Percentiles rank a stretch among this genome's conserved stretches.
Evolutionary conservation across 768 basidiomycete genomes (phyloP).

Genomic region (Amanita pallidorosea): DNA sequence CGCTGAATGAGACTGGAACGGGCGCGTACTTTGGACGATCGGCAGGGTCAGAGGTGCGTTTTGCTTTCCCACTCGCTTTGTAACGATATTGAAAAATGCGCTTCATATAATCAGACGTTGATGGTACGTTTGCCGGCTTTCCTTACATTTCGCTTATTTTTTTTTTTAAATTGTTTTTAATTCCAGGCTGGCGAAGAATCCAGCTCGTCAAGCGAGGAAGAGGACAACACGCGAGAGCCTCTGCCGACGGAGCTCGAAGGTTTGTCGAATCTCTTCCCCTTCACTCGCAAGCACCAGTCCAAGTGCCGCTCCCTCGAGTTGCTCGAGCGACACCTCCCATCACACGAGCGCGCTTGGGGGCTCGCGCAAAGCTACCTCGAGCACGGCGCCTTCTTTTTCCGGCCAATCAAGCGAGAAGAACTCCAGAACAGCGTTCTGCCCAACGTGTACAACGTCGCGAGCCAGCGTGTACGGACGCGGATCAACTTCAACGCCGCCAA

Average conservation of each 20-base stretch:
- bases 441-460: constrained; percentile 23
- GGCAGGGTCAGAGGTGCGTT: constrained; percentile 47
- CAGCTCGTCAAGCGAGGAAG: constrained; percentile 16
- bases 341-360: constrained; percentile 27
- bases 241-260: constrained; percentile 23
- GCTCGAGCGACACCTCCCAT: constrained; percentile 32
- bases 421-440: constrained; percentile 29
- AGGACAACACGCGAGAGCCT: constrained; percentile 11
- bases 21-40: constrained; percentile 57
- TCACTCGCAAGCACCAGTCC: constrained; percentile 19
- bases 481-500: constrained; percentile 6
- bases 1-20: constrained; percentile 45
- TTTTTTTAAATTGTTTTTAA: not conserved
- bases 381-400: constrained; percentile 39
- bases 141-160: not conserved
- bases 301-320: constrained; percentile 19
- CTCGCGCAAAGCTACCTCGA: constrained; percentile 32
- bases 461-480: constrained; percentile 7
- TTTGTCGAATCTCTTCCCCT: constrained; percentile 31
- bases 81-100: not conserved
- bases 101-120: constrained; percentile 20
- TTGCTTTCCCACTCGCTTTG: not conserved
- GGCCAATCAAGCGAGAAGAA: constrained; percentile 39
- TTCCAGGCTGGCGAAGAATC: constrained; percentile 23
- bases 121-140: constrained; percentile 9